Evolutionary conservation across 2,329 filamentous ascomycete species (phyloP).

Genomic region (Cladobotryum mycophilum): DNA sequence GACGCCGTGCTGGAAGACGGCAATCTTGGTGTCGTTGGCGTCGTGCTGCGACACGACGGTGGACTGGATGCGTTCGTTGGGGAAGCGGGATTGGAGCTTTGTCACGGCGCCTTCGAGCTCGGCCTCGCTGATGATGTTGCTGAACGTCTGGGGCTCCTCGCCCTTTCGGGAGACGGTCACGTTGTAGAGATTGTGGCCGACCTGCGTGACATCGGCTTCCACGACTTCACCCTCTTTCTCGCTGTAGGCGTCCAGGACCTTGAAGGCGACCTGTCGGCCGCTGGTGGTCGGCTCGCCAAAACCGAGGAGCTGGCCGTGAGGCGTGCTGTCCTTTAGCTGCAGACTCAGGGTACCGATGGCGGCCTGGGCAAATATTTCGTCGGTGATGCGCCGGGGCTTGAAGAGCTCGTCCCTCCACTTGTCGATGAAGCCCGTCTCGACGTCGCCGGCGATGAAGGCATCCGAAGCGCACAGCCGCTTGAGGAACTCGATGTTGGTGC

Average conservation of each 20-base stretch:
- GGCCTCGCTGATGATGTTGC: slow-evolving; percentile 40
- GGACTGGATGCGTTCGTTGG: slow-evolving; percentile 70
- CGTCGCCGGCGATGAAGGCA: slow-evolving; percentile 78
- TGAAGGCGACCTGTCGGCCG: slow-evolving; percentile 45
- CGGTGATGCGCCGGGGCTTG: slow-evolving; percentile 48
- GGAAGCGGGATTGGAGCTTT: slow-evolving; percentile 57
- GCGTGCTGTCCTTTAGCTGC: slow-evolving; percentile 30
- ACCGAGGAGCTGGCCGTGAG: slow-evolving; percentile 39
- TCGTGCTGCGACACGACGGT: slow-evolving; percentile 60
- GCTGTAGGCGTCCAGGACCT: slow-evolving; percentile 54
- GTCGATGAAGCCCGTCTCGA: slow-evolving; percentile 94
- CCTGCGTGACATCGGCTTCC: slow-evolving; percentile 44
- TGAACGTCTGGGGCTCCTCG: slow-evolving; percentile 34
- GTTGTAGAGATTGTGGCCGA: slow-evolving; percentile 40
- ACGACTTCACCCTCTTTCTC: slow-evolving; percentile 59
- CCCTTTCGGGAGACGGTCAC: slow-evolving; percentile 39
- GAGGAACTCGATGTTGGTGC: slow-evolving; percentile 95
- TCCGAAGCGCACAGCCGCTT: slow-evolving; percentile 77
- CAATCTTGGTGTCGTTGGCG: slow-evolving; percentile 55
- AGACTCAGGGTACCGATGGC: slow-evolving; percentile 66
- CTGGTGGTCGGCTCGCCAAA: slow-evolving; percentile 42
- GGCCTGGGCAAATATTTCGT: slow-evolving; percentile 80
- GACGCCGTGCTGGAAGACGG: slow-evolving; percentile 66
- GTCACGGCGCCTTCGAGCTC: slow-evolving; percentile 21
- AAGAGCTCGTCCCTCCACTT: slow-evolving; percentile 82